Conservation (phyloP, 108 stramenopile species). For the Skeletonema costatum region DNA sequence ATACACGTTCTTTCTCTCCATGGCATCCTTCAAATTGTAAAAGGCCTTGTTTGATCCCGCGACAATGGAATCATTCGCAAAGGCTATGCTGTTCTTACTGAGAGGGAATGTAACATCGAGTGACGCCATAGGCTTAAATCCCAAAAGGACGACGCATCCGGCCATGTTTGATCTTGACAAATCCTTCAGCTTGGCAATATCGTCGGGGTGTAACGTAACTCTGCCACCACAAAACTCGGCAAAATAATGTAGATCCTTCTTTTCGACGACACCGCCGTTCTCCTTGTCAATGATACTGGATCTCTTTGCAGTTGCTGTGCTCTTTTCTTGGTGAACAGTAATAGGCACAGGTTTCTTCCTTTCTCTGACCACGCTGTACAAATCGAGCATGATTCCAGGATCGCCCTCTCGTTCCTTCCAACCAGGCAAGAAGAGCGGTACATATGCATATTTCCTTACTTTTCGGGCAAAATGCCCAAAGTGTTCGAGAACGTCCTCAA, state of each 20-base stretch:
- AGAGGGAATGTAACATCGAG: constrained; percentile 38
- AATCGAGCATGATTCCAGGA: constrained; percentile 71
- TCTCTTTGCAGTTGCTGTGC: constrained; percentile 37
- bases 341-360: constrained; percentile 58
- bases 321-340: constrained; percentile 60
- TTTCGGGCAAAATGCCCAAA: constrained; percentile 32
- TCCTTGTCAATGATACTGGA: constrained; percentile 18
- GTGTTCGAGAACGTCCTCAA: constrained; percentile 33
- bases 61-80: constrained; percentile 59
- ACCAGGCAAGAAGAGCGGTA: constrained; percentile 68
- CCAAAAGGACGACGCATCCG: constrained; percentile 53
- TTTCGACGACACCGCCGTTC: constrained; percentile 15
- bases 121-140: constrained; percentile 57
- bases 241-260: constrained; percentile 27
- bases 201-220: constrained; percentile 30
- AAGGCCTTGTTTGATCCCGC: constrained; percentile 62
- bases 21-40: constrained; percentile 60
- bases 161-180: constrained; percentile 34
- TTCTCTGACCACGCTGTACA: constrained; percentile 54
- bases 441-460: constrained; percentile 42
- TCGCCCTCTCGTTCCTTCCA: constrained; percentile 45
- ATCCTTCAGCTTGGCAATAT: constrained; percentile 24
- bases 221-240: constrained; percentile 40
- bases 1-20: constrained; percentile 71
- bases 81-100: constrained; percentile 44